Conservation (phyloP, 306 rosid species). For the Oemleria cerasiformis region DNA sequence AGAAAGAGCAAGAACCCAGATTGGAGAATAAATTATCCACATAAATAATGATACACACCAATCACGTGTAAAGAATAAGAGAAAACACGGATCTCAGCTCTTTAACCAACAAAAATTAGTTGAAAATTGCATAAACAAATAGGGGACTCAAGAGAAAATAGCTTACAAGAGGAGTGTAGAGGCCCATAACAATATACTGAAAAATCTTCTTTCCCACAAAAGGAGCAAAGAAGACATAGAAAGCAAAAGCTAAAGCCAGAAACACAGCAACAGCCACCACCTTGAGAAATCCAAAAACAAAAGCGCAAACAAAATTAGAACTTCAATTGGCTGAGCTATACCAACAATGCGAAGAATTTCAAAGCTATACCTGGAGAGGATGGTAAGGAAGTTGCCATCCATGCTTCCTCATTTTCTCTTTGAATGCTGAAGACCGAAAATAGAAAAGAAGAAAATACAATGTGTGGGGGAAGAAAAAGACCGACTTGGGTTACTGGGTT, state of each 20-base stretch:
- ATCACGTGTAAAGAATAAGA: conserved; percentile 32
- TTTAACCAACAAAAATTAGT: conserved; percentile 24
- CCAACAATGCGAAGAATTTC: conserved; percentile 8
- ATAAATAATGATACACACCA: conserved; percentile 25
- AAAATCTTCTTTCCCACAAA: conserved; percentile 82
- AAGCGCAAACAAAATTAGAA: conserved; percentile 1
- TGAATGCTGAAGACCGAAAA: conserved; percentile 24
- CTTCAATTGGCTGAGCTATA: conserved; percentile 8
- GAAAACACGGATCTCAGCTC: conserved; percentile 56
- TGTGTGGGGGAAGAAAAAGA: conserved; percentile 27
- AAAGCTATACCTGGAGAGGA: conserved; percentile 77
- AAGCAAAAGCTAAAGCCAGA: conserved; percentile 93
- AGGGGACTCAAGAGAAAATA: conserved; percentile 21
- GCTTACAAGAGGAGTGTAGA: conserved; percentile 90
- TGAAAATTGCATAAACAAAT: conserved; percentile 2
- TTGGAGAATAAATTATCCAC: conserved; percentile 16
- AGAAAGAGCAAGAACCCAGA: conserved; percentile 12
- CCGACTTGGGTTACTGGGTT: conserved; percentile 22
- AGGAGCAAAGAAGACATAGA: conserved; percentile 96
- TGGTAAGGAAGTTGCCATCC: conserved; percentile 99
- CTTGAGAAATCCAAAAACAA: conserved; percentile 34
- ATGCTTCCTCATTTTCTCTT: conserved; percentile 80
- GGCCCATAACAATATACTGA: conserved; percentile 78
- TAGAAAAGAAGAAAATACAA: conserved; percentile 19
- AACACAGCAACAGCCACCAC: conserved; percentile 98